phyloP scores from a whole-genome alignment of 192 early-diverging fungal genomes.

The Linnemannia exigua region DNA sequence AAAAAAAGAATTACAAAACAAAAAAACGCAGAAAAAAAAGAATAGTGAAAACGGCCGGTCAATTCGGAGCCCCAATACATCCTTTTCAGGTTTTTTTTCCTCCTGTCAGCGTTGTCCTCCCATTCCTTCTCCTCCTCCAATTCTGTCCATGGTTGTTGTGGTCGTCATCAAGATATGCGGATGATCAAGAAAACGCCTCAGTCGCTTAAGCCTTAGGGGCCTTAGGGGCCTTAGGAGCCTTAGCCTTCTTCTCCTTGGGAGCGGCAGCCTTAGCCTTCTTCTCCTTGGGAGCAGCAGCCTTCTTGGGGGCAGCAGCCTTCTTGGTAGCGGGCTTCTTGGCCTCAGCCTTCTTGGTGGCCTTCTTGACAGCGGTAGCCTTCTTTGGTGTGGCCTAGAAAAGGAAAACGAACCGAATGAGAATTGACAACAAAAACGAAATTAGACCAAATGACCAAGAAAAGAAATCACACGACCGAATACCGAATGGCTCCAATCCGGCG shows the following conservation, averaged over 20 bases:
- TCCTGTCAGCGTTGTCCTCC: background rate
- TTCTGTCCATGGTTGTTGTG: background rate
- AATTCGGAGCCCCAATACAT: conserved; percentile 17
- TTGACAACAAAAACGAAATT: too few species aligned
- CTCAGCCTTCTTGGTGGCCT: conserved; percentile 64
- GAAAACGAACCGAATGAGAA: background rate
- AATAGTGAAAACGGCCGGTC: conserved; percentile 17
- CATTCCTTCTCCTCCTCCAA: background rate
- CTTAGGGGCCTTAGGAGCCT: conserved; percentile 58
- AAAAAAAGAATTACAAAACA: conserved; percentile 20
- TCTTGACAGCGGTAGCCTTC: conserved; percentile 63
- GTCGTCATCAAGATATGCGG: too few species aligned
- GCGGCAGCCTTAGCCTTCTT: conserved; percentile 57
- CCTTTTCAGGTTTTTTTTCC: conserved; percentile 13
- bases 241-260: conserved; percentile 58
- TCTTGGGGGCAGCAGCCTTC: conserved; percentile 67
- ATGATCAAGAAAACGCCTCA: background rate
- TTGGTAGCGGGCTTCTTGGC: conserved; percentile 62
- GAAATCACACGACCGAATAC: background rate
- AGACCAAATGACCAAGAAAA: conserved; percentile 21
- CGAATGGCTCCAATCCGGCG: background rate
- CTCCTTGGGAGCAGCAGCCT: conserved; percentile 57
- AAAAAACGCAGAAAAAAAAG: conserved; percentile 22
- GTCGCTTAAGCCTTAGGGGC: conserved; percentile 6
- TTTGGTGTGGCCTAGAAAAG: conserved; percentile 53